Conservation (phyloP, 2,329 filamentous ascomycete genomes). For the Fusarium neocosmosporiellum region DNA sequence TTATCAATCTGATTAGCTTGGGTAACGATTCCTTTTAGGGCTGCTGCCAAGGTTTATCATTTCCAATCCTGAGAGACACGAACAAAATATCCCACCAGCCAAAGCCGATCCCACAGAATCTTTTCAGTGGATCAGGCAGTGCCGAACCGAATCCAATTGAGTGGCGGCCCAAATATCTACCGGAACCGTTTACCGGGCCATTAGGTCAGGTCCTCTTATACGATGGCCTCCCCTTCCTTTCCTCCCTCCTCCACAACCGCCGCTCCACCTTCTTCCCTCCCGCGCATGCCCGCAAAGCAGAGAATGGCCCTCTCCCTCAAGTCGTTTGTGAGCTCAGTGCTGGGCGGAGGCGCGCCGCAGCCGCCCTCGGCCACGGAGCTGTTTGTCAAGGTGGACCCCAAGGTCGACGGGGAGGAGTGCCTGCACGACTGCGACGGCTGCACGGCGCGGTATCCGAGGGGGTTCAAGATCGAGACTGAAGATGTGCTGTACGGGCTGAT, state of each 20-base stretch:
- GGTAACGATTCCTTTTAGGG: constrained; percentile 4
- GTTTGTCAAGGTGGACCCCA: constrained; percentile 80
- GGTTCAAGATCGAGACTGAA: constrained; percentile 78
- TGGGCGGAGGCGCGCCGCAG: constrained; percentile 38
- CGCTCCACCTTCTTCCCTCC: constrained; percentile 27
- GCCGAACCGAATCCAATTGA: constrained; percentile 24
- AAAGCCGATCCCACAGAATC: constrained; percentile 3
- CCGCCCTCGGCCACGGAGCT: constrained; percentile 58
- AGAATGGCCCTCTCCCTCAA: constrained; percentile 57
- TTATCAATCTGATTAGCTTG: background rate
- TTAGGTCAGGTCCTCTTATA: constrained; percentile 19
- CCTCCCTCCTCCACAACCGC: constrained; percentile 17
- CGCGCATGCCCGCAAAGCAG: constrained; percentile 49
- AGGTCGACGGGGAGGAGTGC: constrained; percentile 88
- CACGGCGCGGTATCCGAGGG: constrained; percentile 78
- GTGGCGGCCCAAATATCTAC: constrained; percentile 33
- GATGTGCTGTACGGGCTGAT: constrained; percentile 88
- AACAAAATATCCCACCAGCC: background rate
- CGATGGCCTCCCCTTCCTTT: constrained; percentile 4
- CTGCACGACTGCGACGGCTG: constrained; percentile 87
- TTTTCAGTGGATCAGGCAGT: constrained; percentile 16
- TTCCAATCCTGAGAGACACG: background rate
- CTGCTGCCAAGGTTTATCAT: background rate
- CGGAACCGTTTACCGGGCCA: background rate
- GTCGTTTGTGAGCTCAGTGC: constrained; percentile 47